phyloP scores from a whole-genome alignment of 257 asterid species.

The Solanum arcanum region DNA sequence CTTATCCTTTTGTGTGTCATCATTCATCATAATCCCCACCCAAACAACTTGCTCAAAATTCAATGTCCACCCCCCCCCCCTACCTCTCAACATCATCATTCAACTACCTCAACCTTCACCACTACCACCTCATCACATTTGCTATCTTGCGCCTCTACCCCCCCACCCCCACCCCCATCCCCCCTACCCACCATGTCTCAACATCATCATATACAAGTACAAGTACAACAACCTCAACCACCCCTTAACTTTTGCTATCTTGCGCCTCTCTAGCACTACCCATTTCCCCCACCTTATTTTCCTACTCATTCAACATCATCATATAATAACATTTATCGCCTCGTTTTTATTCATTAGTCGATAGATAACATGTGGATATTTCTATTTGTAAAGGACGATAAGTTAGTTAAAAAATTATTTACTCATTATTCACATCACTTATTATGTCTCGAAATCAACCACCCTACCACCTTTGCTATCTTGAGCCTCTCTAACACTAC shows the following conservation, averaged over 20 bases:
- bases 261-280: not conserved
- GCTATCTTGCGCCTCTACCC: not conserved
- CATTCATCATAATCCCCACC: not conserved
- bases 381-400: too few relatives aligned
- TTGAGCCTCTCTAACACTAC: not conserved
- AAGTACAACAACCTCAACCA: not conserved
- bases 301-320: not conserved
- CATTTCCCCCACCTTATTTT: not conserved
- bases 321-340: not conserved
- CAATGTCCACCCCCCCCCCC: not conserved
- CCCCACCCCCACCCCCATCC: not conserved
- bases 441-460: not conserved
- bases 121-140: not conserved
- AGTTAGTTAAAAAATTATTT: too few relatives aligned
- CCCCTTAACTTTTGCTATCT: not conserved
- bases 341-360: too few relatives aligned
- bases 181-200: not conserved
- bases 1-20: not conserved
- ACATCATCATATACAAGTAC: not conserved
- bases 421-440: not conserved
- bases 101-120: not conserved
- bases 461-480: slow-evolving; percentile 2
- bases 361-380: too few relatives aligned
- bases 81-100: not conserved
- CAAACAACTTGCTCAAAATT: not conserved